Evolutionary conservation across 192 early-diverging fungal genomes (phyloP), one percentile per base, ranked within the genome.

Genomic region (Funneliformis mosseae): DNA sequence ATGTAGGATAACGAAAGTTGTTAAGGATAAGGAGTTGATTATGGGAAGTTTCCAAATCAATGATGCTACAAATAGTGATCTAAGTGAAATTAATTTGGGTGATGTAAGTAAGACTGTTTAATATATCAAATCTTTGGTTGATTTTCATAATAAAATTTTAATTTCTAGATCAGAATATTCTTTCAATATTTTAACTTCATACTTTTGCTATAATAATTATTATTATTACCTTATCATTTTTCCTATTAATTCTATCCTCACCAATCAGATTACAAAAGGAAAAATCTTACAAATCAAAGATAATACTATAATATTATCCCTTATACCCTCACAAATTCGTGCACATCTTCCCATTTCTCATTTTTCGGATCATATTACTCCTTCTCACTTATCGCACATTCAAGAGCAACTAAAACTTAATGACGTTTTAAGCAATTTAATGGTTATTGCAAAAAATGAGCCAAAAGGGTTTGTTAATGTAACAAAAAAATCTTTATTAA

Each of bases 1-100:
- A 64, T 97, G 96, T 83, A 83, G 88, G 42, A 88, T 98, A 21
- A 50, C 96, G 41, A 82, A 82, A 28, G 88, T 88, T 11, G 83
- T 94, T 41, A 69, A 87, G 3, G 85, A 82, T 4, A 85, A 90
- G 81, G 89, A 92, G 69, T 89, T 91, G 84, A 88, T 90, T 55
- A 79, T 82, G 50, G 91, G 88, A 5, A 86, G 81, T 5, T 87
- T 87, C 78, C 77, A 80, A 80, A 80, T 81, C 78, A 74, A 43
- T n/a, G 27, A 39, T 62, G 21, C 28, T 16, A 74, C 39, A n/a
- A 41, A 74, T 74, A 28, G 9, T 12, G 73, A 48, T 23, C 12
- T 74, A 23, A 74, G 46, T n/a, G 73, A 74, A 8, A 55, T 59
- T 16, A 74, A 74, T 18, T 18, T n/a, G 5, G 73, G 73, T 21